Evolutionary conservation across 1,284 basidiomycete species (phyloP).

Genomic region (Pterula multifida): DNA sequence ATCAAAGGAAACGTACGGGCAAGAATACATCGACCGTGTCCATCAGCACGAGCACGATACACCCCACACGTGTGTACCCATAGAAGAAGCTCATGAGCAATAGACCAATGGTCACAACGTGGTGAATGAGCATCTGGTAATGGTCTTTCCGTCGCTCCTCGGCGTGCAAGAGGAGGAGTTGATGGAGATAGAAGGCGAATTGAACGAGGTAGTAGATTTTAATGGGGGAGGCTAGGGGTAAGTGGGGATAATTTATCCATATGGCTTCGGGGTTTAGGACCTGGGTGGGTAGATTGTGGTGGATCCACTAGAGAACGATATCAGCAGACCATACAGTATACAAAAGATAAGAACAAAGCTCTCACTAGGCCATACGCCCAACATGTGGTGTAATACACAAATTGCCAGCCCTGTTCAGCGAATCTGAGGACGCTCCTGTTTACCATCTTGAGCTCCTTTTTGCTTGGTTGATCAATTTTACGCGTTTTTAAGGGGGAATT

Average conservation of each 20-base stretch:
- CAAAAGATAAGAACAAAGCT: slow-evolving; percentile 14
- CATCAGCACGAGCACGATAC: slow-evolving; percentile 84
- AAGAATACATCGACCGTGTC: slow-evolving; percentile 89
- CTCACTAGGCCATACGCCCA: slow-evolving; percentile 79
- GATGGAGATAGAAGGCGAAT: slow-evolving; percentile 89
- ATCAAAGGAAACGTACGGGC: slow-evolving; percentile 47
- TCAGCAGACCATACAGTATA: slow-evolving; percentile 7
- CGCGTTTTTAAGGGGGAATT: slow-evolving; percentile 17
- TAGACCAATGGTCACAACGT: slow-evolving; percentile 80
- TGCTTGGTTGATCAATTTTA: slow-evolving; percentile 15
- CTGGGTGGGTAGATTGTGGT: slow-evolving; percentile 59
- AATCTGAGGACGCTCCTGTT: slow-evolving; percentile 75
- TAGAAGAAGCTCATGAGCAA: slow-evolving; percentile 70
- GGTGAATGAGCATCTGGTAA: slow-evolving; percentile 92
- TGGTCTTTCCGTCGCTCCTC: slow-evolving; percentile 91
- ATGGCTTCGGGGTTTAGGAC: slow-evolving; percentile 58
- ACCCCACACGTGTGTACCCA: slow-evolving; percentile 84
- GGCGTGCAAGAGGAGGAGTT: slow-evolving; percentile 86
- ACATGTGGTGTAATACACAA: slow-evolving; percentile 69
- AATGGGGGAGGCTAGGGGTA: slow-evolving; percentile 62
- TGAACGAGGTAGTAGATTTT: slow-evolving; percentile 92
- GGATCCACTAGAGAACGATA: slow-evolving; percentile 52
- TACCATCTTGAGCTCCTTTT: slow-evolving; percentile 40
- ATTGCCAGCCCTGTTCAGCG: slow-evolving; percentile 90
- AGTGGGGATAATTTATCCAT: slow-evolving; percentile 80